Percentiles rank a stretch among this genome's conserved stretches.
Conservation (phyloP, 139 green algal species). For the Coccomyxa sp. region DNA sequence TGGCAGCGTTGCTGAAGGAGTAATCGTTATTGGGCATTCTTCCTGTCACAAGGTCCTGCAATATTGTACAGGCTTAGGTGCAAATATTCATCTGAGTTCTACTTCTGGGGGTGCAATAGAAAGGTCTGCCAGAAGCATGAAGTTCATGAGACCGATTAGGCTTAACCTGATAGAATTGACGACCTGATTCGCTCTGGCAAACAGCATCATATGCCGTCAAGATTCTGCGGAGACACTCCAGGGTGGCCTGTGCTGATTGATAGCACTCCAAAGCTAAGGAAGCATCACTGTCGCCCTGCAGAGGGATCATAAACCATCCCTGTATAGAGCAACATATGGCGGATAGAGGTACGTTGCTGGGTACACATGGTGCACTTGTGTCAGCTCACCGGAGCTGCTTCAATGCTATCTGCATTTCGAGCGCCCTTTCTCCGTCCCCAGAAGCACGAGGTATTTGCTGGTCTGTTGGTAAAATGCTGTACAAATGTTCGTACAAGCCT, state of each 20-base stretch:
- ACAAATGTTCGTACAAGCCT: background rate
- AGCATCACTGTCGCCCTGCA: background rate
- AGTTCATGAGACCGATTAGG: too few species aligned
- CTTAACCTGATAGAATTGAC: background rate
- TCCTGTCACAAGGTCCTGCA: background rate
- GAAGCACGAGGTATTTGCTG: background rate
- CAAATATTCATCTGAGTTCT: too few species aligned
- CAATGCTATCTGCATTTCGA: background rate
- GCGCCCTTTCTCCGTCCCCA: background rate
- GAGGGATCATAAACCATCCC: background rate
- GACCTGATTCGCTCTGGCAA: background rate
- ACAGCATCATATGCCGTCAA: background rate
- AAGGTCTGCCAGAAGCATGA: background rate
- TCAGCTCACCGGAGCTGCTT: background rate
- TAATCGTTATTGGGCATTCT: background rate
- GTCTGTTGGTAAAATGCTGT: background rate
- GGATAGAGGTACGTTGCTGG: background rate
- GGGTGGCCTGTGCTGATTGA: background rate
- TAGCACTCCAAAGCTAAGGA: background rate
- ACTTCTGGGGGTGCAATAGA: background rate
- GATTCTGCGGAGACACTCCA: background rate
- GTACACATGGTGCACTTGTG: background rate
- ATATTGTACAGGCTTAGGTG: background rate
- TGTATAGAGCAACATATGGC: background rate
- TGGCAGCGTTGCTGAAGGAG: background rate